Percentiles rank a stretch among this genome's conserved stretches.
These are phyloP conservation scores for Rhodotorula babjevae DNA, from an alignment of 768 basidiomycete genomes.

Conservation along the genomic window DNA sequence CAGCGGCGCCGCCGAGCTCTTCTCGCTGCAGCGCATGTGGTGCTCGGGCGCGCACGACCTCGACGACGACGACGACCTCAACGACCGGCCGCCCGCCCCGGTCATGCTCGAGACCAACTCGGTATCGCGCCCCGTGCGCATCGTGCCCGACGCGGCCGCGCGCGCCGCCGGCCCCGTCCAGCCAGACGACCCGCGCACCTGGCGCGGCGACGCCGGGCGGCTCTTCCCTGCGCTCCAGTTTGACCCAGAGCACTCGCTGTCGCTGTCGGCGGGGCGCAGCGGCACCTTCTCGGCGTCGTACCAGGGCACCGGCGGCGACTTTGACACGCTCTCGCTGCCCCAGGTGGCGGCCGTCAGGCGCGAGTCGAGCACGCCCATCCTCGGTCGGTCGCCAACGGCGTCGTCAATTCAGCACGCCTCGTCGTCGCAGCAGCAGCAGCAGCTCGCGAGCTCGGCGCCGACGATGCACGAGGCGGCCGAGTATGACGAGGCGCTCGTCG, in stretches of 20 bases:
- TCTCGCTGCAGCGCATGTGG: not conserved
- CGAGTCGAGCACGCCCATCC: not conserved
- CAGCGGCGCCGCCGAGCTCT: not conserved
- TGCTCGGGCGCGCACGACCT: not conserved
- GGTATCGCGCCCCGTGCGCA: not conserved
- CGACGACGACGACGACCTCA: not conserved
- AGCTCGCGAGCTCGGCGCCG: not conserved
- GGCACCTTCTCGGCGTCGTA: too few relatives aligned
- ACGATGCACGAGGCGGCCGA: too few relatives aligned
- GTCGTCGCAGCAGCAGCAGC: too few relatives aligned
- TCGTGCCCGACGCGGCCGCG: not conserved
- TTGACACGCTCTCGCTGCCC: not conserved
- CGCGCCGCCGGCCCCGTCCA: not conserved
- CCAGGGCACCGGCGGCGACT: not conserved
- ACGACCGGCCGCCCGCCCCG: not conserved
- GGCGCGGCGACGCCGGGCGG: slow-evolving; percentile 8
- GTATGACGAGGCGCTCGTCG: not conserved
- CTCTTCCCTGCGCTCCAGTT: not conserved
- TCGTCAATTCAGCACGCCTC: not conserved
- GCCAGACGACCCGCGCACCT: slow-evolving; percentile 14
- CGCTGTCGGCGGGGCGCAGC: not conserved
- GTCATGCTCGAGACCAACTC: not conserved
- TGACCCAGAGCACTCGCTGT: not conserved
- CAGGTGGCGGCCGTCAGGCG: not conserved
- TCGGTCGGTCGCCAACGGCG: not conserved